Evolutionary conservation across 164 flowering plant genomes (phyloP).

Genomic region (Hamamelis virginiana): DNA sequence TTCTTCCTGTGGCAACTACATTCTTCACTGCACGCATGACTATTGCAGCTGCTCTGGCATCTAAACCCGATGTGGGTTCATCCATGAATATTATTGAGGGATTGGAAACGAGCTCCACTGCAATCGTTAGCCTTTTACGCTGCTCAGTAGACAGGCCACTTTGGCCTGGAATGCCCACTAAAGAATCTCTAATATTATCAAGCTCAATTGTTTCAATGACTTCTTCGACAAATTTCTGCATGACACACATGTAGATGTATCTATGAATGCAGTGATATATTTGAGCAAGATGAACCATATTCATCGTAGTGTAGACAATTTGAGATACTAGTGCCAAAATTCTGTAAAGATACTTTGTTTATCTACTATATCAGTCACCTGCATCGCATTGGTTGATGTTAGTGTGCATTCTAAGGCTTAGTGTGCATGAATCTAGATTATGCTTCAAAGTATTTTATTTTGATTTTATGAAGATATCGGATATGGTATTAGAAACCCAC

Average conservation of each 20-base stretch:
- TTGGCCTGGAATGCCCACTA: constrained; percentile 48
- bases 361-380: too few species aligned
- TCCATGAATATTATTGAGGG: constrained; percentile 59
- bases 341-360: too few species aligned
- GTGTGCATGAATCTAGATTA: too few species aligned
- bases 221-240: constrained; percentile 47
- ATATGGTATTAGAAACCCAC: too few species aligned
- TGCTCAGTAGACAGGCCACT: constrained; percentile 53
- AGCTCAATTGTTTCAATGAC: constrained; percentile 51
- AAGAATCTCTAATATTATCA: constrained; percentile 33
- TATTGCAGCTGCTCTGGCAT: constrained; percentile 62
- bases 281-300: background rate
- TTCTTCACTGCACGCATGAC: constrained; percentile 59
- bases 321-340: too few species aligned
- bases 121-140: constrained; percentile 51
- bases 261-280: background rate
- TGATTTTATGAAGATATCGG: too few species aligned
- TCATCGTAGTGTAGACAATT: too few species aligned
- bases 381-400: too few species aligned
- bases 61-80: constrained; percentile 59
- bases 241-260: background rate
- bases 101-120: constrained; percentile 56
- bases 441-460: too few species aligned
- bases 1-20: constrained; percentile 52
- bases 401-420: too few species aligned